Percentiles rank a stretch among this genome's conserved stretches.
These are phyloP conservation scores for Rhododendron mucronatum DNA, from an alignment of 148 eudicot species.

Conservation along the genomic window DNA sequence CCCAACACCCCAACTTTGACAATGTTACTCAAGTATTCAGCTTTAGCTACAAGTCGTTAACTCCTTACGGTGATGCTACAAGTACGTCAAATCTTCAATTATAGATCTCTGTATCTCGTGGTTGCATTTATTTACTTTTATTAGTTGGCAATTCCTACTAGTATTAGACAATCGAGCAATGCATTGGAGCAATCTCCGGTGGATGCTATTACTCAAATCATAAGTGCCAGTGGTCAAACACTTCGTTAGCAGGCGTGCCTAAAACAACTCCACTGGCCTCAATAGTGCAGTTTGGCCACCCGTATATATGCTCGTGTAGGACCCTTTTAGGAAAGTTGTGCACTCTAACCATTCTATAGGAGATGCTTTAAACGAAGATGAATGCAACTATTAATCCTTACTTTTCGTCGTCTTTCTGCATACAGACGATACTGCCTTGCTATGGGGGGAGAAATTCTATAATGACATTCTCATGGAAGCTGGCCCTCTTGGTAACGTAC, in stretches of 20 bases:
- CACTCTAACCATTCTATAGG: neutral
- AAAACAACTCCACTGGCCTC: neutral
- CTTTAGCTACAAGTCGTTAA: constrained; percentile 39
- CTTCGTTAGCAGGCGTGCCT: neutral
- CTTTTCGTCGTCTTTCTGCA: neutral
- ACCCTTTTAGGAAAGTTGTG: neutral
- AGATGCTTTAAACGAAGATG: neutral
- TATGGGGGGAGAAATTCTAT: constrained; percentile 57
- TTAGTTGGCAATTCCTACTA: neutral
- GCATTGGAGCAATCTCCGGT: neutral
- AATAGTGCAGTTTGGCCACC: neutral
- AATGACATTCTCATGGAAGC: constrained; percentile 58
- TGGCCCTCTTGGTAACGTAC: constrained; percentile 49
- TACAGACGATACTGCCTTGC: constrained; percentile 61
- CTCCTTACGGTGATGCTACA: constrained; percentile 27
- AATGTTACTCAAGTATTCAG: constrained; percentile 43
- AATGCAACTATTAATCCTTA: neutral
- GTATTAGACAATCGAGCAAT: neutral
- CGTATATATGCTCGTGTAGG: neutral
- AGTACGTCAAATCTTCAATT: constrained; percentile 32
- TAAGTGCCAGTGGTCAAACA: neutral
- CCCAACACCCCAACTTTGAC: constrained; percentile 53
- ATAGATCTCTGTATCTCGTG: neutral
- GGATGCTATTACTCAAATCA: neutral
- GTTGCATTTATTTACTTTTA: neutral